These are phyloP conservation scores for Phaeoacremonium minimum DNA, from an alignment of 2,329 filamentous ascomycete species.

Conservation along the genomic window DNA sequence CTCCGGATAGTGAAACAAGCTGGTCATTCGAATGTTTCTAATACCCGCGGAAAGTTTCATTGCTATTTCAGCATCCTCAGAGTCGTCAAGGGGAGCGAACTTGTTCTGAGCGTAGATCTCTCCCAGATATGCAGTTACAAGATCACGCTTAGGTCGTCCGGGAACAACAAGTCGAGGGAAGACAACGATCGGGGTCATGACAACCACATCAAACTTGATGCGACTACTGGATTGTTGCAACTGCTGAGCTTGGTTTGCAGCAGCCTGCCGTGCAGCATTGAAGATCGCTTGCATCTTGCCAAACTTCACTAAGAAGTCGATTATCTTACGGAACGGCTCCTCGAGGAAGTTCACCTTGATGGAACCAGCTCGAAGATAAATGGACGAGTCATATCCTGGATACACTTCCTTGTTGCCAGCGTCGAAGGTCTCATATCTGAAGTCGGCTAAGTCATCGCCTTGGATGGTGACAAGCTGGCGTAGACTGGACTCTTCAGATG, in stretches of 20 bases:
- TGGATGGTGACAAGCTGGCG: conserved; percentile 91
- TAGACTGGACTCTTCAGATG: conserved; percentile 73
- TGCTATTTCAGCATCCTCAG: conserved; percentile 65
- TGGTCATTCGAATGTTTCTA: conserved; percentile 85
- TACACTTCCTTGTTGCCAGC: conserved; percentile 64
- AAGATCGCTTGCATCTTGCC: conserved; percentile 99
- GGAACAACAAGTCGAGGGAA: conserved; percentile 78
- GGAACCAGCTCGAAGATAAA: conserved; percentile 86
- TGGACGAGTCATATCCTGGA: conserved; percentile 90
- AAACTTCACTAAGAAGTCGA: conserved; percentile 97
- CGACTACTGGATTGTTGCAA: conserved; percentile 86
- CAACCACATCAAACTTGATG: conserved; percentile 88
- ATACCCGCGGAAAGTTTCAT: conserved; percentile 92
- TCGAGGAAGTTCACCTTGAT: conserved; percentile 97
- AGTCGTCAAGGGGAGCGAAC: conserved; percentile 80
- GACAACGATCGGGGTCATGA: conserved; percentile 93
- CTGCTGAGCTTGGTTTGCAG: conserved; percentile 88
- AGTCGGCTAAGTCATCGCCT: conserved; percentile 91
- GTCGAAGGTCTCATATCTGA: conserved; percentile 96
- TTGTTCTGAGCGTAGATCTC: conserved; percentile 97
- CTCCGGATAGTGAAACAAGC: conserved; percentile 76
- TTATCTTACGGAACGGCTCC: conserved; percentile 96
- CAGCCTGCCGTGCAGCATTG: conserved; percentile 92
- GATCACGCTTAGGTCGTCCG: conserved; percentile 68
- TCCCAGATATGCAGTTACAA: conserved; percentile 87